Evolutionary conservation across 768 basidiomycete genomes (phyloP).

Genomic region (Boletus huronensis): DNA sequence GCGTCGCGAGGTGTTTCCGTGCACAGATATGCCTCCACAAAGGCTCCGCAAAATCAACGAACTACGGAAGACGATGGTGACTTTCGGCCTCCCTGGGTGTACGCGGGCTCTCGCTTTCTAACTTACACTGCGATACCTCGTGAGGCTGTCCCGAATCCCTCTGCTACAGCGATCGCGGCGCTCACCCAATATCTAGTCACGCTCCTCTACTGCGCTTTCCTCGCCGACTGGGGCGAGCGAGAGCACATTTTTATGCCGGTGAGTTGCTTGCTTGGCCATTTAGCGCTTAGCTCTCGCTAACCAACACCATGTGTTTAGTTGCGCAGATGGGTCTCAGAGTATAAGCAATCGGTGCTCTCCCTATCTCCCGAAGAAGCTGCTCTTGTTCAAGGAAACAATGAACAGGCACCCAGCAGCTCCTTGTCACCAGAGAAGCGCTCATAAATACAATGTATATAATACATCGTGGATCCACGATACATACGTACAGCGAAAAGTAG

Average conservation of each 20-base stretch:
- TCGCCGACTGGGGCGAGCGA: conserved; percentile 65
- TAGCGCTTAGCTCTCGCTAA: neutral
- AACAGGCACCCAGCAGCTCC: neutral
- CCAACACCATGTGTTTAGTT: conserved; percentile 34
- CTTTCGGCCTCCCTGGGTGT: conserved; percentile 62
- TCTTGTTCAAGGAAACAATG: conserved; percentile 16
- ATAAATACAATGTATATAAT: neutral
- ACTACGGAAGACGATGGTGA: conserved; percentile 32
- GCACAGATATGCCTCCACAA: conserved; percentile 16
- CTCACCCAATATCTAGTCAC: conserved; percentile 37
- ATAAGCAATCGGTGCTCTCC: conserved; percentile 52
- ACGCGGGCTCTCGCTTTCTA: conserved; percentile 46
- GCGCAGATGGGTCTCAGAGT: conserved; percentile 53
- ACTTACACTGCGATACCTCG: conserved; percentile 57
- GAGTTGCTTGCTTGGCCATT: conserved; percentile 25
- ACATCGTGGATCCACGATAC: neutral
- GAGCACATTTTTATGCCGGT: conserved; percentile 72
- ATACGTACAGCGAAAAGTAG: conserved; percentile 1
- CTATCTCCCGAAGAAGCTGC: conserved; percentile 54
- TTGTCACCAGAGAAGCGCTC: conserved; percentile 5
- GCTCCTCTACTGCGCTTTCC: conserved; percentile 55
- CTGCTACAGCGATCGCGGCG: neutral
- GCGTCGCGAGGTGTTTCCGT: neutral
- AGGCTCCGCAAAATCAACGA: conserved; percentile 5
- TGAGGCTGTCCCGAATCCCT: conserved; percentile 26